Percentiles rank a stretch among this genome's conserved stretches.
Conservation (phyloP, 2,329 filamentous ascomycete genomes). For the Akanthomyces uredinophilus region DNA sequence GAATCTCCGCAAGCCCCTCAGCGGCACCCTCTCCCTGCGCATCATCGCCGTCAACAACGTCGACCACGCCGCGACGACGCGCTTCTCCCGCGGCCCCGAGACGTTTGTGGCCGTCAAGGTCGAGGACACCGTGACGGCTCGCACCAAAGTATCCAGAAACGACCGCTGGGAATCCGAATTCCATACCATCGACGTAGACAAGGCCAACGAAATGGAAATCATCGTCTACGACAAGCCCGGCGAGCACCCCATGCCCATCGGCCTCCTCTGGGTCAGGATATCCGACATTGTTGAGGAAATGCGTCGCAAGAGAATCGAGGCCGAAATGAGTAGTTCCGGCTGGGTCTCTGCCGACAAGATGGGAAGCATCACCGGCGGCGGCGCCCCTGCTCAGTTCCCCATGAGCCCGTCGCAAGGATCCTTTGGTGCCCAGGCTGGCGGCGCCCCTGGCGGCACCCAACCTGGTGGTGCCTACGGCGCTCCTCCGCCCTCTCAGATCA, state of each 20-base stretch:
- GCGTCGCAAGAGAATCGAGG: conserved; percentile 93
- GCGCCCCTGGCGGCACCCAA: conserved; percentile 18
- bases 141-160: conserved; percentile 77
- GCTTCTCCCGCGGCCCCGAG: conserved; percentile 86
- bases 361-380: conserved; percentile 50
- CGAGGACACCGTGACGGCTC: conserved; percentile 85
- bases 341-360: conserved; percentile 98
- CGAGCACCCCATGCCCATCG: conserved; percentile 87
- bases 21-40: conserved; percentile 79
- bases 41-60: conserved; percentile 90
- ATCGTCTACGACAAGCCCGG: conserved; percentile 95
- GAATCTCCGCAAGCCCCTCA: conserved; percentile 92
- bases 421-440: conserved; percentile 36
- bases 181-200: conserved; percentile 91
- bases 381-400: conserved; percentile 52
- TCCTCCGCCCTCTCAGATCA: conserved; percentile 45
- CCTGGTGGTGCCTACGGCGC: conserved; percentile 29
- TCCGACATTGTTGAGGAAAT: conserved; percentile 98
- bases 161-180: conserved; percentile 90
- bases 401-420: conserved; percentile 44
- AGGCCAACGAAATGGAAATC: conserved; percentile 96
- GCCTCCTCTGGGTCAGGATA: conserved; percentile 91
- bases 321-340: conserved; percentile 86
- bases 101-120: conserved; percentile 96
- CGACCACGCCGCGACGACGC: conserved; percentile 78